Percentiles rank a stretch among this genome's conserved stretches.
phyloP scores from a whole-genome alignment of 2,329 filamentous ascomycete genomes.

The Claviceps pazoutovae region DNA sequence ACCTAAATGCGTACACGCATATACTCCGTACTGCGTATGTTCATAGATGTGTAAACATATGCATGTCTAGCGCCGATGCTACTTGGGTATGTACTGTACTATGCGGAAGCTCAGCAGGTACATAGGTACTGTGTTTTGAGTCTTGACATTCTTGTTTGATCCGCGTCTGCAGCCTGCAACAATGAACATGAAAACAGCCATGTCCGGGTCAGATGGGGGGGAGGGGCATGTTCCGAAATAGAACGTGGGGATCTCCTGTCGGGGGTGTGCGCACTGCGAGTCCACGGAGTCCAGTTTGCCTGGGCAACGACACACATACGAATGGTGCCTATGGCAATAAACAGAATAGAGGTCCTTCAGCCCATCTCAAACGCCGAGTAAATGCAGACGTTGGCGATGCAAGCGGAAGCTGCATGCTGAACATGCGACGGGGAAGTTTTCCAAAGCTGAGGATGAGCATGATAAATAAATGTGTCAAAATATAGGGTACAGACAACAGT shows the following conservation, averaged over 20 bases:
- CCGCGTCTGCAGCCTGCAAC: neutral
- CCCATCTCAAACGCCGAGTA: neutral
- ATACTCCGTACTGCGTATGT: neutral
- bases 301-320: neutral
- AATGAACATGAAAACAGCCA: constrained; percentile 1
- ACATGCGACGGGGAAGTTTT: neutral
- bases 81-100: neutral
- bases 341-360: neutral
- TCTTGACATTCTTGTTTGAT: neutral
- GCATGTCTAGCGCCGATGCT: too few species aligned
- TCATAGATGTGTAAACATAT: too few species aligned
- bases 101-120: neutral
- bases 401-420: neutral
- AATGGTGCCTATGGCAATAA: neutral
- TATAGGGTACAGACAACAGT: neutral
- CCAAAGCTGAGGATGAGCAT: neutral
- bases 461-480: neutral
- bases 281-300: neutral
- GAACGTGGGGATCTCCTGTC: constrained; percentile 2
- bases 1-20: neutral
- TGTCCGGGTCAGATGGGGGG: neutral
- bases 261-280: neutral
- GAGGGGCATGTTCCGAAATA: constrained; percentile 4
- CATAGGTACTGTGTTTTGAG: neutral
- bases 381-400: neutral